Conservation (phyloP, 345 rosid genomes). For the Zanthoxylum bungeanum region DNA sequence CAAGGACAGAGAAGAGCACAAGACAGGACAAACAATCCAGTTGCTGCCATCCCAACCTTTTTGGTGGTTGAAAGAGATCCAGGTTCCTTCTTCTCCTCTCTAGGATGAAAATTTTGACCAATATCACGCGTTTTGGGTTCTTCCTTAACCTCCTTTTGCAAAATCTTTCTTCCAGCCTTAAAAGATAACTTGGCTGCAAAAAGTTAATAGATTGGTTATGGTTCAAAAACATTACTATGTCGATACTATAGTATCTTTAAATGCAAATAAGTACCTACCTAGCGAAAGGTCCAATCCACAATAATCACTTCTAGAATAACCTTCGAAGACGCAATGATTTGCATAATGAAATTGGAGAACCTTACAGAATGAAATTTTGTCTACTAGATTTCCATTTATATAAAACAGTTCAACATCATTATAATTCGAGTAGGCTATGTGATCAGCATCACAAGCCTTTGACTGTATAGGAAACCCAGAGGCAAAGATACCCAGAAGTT, state of each 20-base stretch:
- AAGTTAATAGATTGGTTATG: conserved; percentile 17
- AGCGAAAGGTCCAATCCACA: conserved; percentile 35
- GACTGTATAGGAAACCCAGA: conserved; percentile 38
- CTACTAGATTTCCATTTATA: conserved; percentile 57
- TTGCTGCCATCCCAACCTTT: conserved; percentile 42
- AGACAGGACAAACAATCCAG: conserved; percentile 52
- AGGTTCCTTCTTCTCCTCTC: conserved; percentile 11
- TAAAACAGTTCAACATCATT: conserved; percentile 40
- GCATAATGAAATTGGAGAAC: conserved; percentile 43
- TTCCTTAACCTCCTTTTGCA: conserved; percentile 34
- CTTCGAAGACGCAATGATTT: conserved; percentile 40
- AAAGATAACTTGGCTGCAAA: conserved; percentile 30
- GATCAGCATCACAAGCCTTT: conserved; percentile 51
- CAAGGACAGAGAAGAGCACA: conserved; percentile 62
- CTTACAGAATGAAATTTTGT: conserved; percentile 48
- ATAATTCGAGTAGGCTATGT: conserved; percentile 41
- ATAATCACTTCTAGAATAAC: conserved; percentile 30
- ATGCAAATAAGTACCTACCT: conserved; percentile 42
- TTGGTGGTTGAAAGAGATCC: conserved; percentile 15
- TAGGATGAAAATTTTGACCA: conserved; percentile 7
- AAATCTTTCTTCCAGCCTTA: conserved; percentile 47
- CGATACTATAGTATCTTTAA: background rate
- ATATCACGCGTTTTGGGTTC: conserved; percentile 10
- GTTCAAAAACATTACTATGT: background rate
- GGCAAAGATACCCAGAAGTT: conserved; percentile 34